Evolutionary conservation across 2,329 filamentous ascomycete species (phyloP), one percentile per base, ranked within the genome.

Genomic region (Verticillium nonalfalfae): DNA sequence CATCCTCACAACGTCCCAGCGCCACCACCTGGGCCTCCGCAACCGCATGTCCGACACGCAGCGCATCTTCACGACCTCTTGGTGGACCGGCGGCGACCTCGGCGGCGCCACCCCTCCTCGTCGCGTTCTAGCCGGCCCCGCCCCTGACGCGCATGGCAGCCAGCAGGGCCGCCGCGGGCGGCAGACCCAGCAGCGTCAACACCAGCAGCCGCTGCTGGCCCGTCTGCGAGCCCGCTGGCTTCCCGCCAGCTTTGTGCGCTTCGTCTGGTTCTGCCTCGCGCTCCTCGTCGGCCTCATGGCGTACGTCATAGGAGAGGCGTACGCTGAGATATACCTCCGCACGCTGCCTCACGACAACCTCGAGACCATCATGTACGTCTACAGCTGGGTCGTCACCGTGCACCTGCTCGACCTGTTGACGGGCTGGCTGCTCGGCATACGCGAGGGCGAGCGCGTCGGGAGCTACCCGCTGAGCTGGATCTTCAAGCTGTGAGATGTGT

Each of bases 381-480:
- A 89, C 70, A 87, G 85, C 58, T 90, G 87, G 87, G 85, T 89
- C 10, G 78, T 82, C 35, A 89, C 86, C 1, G 85, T 90, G 9
- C 84, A 89, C 63, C 72, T 89, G 31, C 76, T 90, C 7, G 87
- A 90, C 68, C 82, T 81, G 2, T 73, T 88, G 61, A 88, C 86
- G 0, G 86, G 85, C 1, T 90, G 85, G 84, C 87, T 89, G 57
- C 72, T 90, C 45, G 86, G 87, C 55, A 86, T 84, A 45, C 84
- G 81, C 59, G 84, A 89, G 66, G 86, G 87, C 57, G 84, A 89
- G 70, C 78, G 86, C 36, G 87, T 90, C 1, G 86, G 86, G 45
- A 88, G 85, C 70, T 90, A 90, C 68, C 87, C 87, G n/a, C 72
- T 90, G 61, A 87, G 85, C 66, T 90, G 86, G 84, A 83, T 88